These are phyloP conservation scores for Camellia lanceoleosa DNA, from an alignment of 148 eudicot species.

Conservation along the genomic window DNA sequence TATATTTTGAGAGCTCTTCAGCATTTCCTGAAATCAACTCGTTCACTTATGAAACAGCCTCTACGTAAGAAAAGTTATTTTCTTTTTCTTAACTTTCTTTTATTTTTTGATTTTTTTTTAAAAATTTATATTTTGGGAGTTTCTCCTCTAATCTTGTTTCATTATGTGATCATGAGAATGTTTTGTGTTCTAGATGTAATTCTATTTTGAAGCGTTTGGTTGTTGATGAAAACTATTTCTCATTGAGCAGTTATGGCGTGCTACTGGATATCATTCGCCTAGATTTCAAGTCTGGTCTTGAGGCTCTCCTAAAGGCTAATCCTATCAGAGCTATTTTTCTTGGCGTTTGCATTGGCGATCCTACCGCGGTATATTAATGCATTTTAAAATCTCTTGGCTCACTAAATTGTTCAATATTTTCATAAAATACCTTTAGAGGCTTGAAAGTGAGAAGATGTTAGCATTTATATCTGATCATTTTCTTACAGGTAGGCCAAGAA, in stretches of 20 bases:
- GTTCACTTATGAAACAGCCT: conserved; percentile 85
- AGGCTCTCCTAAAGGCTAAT: conserved; percentile 65
- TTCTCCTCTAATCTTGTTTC: not conserved
- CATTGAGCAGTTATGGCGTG: conserved; percentile 60
- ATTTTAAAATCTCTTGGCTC: not conserved
- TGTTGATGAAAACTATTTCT: conserved; percentile 6
- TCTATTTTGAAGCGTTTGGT: not conserved
- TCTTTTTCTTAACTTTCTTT: not conserved
- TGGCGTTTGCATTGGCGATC: conserved; percentile 96
- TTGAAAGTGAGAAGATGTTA: not conserved
- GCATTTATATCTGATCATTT: not conserved
- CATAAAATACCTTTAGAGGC: conserved; percentile 1
- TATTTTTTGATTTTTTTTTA: not conserved
- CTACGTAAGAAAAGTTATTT: conserved; percentile 44
- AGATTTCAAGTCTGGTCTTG: conserved; percentile 96
- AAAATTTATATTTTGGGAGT: not conserved
- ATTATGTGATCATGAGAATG: conserved; percentile 2
- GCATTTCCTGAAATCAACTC: conserved; percentile 90
- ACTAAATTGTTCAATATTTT: not conserved
- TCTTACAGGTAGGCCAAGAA: conserved; percentile 94
- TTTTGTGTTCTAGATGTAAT: not conserved
- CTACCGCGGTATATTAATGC: conserved; percentile 72
- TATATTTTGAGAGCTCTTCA: conserved; percentile 82
- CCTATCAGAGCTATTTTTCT: conserved; percentile 91
- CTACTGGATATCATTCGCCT: conserved; percentile 81